These are phyloP conservation scores for Cyclocybe cylindracea DNA, from an alignment of 768 basidiomycete genomes.

Conservation along the genomic window DNA sequence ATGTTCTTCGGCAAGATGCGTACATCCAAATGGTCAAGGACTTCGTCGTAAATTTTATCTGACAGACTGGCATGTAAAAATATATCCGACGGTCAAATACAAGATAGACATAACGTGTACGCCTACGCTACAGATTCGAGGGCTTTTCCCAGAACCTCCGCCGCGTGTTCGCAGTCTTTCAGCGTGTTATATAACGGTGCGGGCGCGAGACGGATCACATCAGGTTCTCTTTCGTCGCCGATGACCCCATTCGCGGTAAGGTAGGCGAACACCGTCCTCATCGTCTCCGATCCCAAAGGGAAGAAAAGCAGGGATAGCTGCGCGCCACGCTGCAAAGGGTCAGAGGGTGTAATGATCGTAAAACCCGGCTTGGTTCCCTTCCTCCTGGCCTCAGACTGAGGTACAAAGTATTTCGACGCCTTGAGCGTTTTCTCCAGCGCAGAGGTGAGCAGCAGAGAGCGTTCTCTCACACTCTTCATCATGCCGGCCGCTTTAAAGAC, in stretches of 20 bases:
- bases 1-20: slow-evolving; percentile 40
- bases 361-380: slow-evolving; percentile 50
- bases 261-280: slow-evolving; percentile 67
- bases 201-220: slow-evolving; percentile 89
- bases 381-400: slow-evolving; percentile 34
- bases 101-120: neutral
- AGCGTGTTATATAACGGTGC: slow-evolving; percentile 85
- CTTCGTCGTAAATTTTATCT: slow-evolving; percentile 33
- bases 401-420: slow-evolving; percentile 64
- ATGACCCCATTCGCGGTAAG: slow-evolving; percentile 76
- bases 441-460: slow-evolving; percentile 70
- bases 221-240: slow-evolving; percentile 89
- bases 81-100: neutral
- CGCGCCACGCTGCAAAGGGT: slow-evolving; percentile 70
- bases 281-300: slow-evolving; percentile 57
- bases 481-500: slow-evolving; percentile 80
- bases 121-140: slow-evolving; percentile 32
- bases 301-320: slow-evolving; percentile 88
- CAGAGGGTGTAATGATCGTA: slow-evolving; percentile 88
- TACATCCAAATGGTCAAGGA: slow-evolving; percentile 48
- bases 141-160: slow-evolving; percentile 60
- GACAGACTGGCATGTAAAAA: neutral
- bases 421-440: slow-evolving; percentile 67
- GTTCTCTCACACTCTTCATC: slow-evolving; percentile 64
- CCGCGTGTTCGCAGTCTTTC: slow-evolving; percentile 75